Evolutionary conservation across 208 protist species (phyloP).

Genomic region (Leishmania mexicana): DNA sequence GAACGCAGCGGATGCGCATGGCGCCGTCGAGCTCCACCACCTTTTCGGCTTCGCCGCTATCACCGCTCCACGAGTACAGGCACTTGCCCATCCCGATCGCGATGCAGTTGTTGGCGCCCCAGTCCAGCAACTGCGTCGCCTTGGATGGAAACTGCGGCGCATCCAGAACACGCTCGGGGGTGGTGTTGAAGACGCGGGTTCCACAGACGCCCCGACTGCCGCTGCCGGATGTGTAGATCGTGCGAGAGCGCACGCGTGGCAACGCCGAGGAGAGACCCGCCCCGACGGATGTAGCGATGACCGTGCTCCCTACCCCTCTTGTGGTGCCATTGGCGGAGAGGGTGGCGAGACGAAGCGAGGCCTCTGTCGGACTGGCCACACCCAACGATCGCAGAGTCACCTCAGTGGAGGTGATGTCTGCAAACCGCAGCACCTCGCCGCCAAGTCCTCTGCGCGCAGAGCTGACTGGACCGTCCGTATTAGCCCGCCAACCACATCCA

Average conservation of each 20-base stretch:
- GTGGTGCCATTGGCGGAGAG: constrained; percentile 19
- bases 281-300: constrained; percentile 3
- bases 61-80: constrained; percentile 77
- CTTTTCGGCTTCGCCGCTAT: constrained; percentile 51
- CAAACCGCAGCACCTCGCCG: constrained; percentile 47
- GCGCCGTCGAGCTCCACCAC: constrained; percentile 63
- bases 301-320: background rate
- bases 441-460: constrained; percentile 34
- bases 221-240: constrained; percentile 27
- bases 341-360: constrained; percentile 8
- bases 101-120: constrained; percentile 84
- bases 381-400: constrained; percentile 10
- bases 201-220: constrained; percentile 13
- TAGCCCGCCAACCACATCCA: background rate
- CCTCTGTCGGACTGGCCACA: constrained; percentile 11
- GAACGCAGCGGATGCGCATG: constrained; percentile 51
- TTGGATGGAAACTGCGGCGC: constrained; percentile 70
- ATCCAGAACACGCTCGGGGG: constrained; percentile 79
- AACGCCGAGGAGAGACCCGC: constrained; percentile 13
- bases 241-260: constrained; percentile 23
- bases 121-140: constrained; percentile 76
- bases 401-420: background rate
- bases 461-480: constrained; percentile 11
- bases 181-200: constrained; percentile 61
- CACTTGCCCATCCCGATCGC: constrained; percentile 76